Percentiles rank a stretch among this genome's conserved stretches.
phyloP scores from a whole-genome alignment of 2,329 filamentous ascomycete genomes.

The Peltaster fructicola region DNA sequence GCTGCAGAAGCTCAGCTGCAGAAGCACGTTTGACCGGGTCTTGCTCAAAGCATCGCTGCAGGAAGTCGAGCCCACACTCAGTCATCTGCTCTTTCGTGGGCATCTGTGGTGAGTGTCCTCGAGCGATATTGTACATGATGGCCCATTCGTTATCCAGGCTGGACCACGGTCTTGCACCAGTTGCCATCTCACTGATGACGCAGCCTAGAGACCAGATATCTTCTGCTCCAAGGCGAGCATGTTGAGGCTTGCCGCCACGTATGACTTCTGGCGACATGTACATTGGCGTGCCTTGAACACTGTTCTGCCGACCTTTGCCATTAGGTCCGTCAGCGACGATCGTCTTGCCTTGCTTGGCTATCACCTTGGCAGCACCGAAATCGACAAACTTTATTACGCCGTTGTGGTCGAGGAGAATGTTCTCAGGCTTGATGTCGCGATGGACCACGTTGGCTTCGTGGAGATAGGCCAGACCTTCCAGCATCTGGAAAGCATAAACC shows the following conservation, averaged over 20 bases:
- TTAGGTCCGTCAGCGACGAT: slow-evolving; percentile 39
- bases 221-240: slow-evolving; percentile 64
- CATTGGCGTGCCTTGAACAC: slow-evolving; percentile 97
- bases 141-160: slow-evolving; percentile 97
- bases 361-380: slow-evolving; percentile 93
- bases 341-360: slow-evolving; percentile 82
- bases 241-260: slow-evolving; percentile 62
- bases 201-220: slow-evolving; percentile 96
- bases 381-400: slow-evolving; percentile 99
- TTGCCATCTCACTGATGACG: slow-evolving; percentile 95
- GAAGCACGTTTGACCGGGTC: slow-evolving; percentile 65
- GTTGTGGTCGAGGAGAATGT: slow-evolving; percentile 91
- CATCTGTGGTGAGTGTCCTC: slow-evolving; percentile 79
- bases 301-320: slow-evolving; percentile 43
- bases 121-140: slow-evolving; percentile 99
- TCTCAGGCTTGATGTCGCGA: slow-evolving; percentile 94
- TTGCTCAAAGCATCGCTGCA: slow-evolving; percentile 69
- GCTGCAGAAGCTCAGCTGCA: slow-evolving; percentile 77
- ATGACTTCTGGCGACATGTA: slow-evolving; percentile 99
- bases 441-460: slow-evolving; percentile 86
- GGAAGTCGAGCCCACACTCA: slow-evolving; percentile 68
- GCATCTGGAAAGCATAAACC: slow-evolving; percentile 84
- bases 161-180: slow-evolving; percentile 83
- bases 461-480: slow-evolving; percentile 85
- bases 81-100: slow-evolving; percentile 72